Percentiles rank a stretch among this genome's conserved stretches.
phyloP scores from a whole-genome alignment of 139 green algal species.

The Chlorella sorokiniana region DNA sequence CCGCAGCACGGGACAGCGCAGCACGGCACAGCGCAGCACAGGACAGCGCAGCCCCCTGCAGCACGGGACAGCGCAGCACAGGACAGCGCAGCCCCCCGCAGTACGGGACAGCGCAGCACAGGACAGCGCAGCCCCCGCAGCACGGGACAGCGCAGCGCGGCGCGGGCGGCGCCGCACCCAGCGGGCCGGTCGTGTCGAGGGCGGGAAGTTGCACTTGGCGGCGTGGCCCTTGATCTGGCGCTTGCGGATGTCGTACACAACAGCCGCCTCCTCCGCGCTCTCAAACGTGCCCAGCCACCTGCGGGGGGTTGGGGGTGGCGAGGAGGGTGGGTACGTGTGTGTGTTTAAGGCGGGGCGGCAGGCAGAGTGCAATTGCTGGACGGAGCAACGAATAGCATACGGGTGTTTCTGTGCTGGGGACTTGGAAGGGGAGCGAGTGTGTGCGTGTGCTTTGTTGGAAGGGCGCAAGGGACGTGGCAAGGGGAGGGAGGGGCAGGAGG shows the following conservation, averaged over 20 bases:
- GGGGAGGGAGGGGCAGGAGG: background rate
- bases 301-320: background rate
- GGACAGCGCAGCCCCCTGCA: background rate
- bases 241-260: conserved; percentile 86
- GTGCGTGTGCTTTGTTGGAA: background rate
- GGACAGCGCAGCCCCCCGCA: background rate
- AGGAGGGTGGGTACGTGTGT: background rate
- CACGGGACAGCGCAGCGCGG: background rate
- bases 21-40: background rate
- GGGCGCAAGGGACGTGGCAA: too few species aligned
- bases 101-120: background rate
- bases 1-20: background rate
- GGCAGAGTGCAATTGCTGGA: too few species aligned
- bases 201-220: conserved; percentile 82
- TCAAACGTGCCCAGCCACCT: conserved; percentile 92
- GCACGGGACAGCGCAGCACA: background rate
- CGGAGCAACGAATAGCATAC: too few species aligned
- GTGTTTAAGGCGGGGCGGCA: too few species aligned
- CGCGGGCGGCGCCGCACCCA: conserved; percentile 11
- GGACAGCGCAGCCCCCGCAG: background rate
- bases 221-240: conserved; percentile 75
- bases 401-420: too few species aligned
- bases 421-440: background rate
- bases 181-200: conserved; percentile 23
- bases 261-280: conserved; percentile 72